Evolutionary conservation across 2,329 filamentous ascomycete genomes (phyloP), one percentile per base, ranked within the genome.

Genomic region (Boeremia exigua): DNA sequence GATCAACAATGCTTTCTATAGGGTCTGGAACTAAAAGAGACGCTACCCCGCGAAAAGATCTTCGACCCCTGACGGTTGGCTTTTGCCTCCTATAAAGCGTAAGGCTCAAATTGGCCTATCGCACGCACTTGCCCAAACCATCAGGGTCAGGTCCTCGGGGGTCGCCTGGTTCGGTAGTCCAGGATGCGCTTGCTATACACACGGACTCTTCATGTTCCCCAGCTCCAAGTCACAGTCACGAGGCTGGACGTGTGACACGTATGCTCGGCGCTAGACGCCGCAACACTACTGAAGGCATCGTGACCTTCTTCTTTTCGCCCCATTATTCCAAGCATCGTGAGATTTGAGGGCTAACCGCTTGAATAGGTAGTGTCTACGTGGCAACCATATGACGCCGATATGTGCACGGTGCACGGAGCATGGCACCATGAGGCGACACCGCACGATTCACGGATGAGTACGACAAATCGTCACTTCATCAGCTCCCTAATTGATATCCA

Each of bases 11-110:
- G 39, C 43, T 49, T 59, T 54, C 58, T 58, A 59, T 48, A 62
- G 68, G 65, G 67, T 56, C 59, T 51, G 58, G 50, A 68, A 63
- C 69, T 69, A 73, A 70, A 33, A 63, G 33, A 58, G 62, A 60
- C 58, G 63, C 63, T 74, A 72, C 72, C 72, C 72, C 71, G 70
- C 72, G 70, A 66, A 72, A 66, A 67, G 42, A 62, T 62, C 58
- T 59, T n/a, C 58, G 36, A 48, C 62, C 66, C 68, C 65, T 63
- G 54, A 47, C 48, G 29, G 38, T 44, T 32, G 37, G 39, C 38
- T 39, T 44, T 51, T 44, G 48, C 44, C 38, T 52, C 50, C 45
- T 46, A 37, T 38, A 58, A 61, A 53, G 58, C 51, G 58, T 48
- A 48, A 58, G 49, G 37, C 57, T 48, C 51, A 52, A 36, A 30